Evolutionary conservation across 805 yeast species (phyloP).

Genomic region (Candida namnaoensis): DNA sequence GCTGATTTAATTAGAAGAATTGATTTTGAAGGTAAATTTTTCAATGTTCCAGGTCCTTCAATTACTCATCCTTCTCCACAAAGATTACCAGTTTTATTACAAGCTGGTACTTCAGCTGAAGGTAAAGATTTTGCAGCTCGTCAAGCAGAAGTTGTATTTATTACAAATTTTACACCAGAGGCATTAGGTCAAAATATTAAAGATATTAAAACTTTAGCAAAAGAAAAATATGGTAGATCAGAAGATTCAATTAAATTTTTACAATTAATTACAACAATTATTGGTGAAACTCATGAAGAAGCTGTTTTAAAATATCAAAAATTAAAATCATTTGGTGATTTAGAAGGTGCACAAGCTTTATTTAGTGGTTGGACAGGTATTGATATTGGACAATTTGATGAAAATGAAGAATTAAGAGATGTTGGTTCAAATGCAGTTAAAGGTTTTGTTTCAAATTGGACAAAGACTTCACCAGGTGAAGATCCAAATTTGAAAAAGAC

Average conservation of each 20-base stretch:
- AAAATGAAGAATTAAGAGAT: conserved; percentile 24
- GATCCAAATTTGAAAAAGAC: conserved; percentile 9
- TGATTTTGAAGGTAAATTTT: conserved; percentile 26
- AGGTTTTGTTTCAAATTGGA: conserved; percentile 20
- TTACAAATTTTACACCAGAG: conserved; percentile 22
- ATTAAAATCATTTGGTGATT: conserved; percentile 20
- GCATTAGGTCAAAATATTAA: conserved; percentile 16
- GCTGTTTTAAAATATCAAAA: conserved; percentile 25
- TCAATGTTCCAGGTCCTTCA: conserved; percentile 28
- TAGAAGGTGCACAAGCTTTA: conserved; percentile 29
- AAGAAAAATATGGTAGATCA: conserved; percentile 22
- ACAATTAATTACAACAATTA: conserved; percentile 23
- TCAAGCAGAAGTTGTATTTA: conserved; percentile 29
- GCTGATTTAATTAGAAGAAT: conserved; percentile 26
- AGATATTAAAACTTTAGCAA: conserved; percentile 22
- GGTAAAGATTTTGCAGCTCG: conserved; percentile 30
- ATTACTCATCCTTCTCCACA: conserved; percentile 30
- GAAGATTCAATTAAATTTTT: conserved; percentile 25
- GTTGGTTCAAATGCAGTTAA: conserved; percentile 22
- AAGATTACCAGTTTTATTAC: conserved; percentile 29
- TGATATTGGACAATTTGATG: conserved; percentile 23
- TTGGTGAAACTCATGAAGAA: conserved; percentile 28
- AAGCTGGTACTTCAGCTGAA: conserved; percentile 29
- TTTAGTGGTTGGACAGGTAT: conserved; percentile 34
- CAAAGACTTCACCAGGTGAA: conserved; percentile 17